Evolutionary conservation across 257 asterid genomes (phyloP), one percentile per base, ranked within the genome.

Genomic region (Coffea canephora): DNA sequence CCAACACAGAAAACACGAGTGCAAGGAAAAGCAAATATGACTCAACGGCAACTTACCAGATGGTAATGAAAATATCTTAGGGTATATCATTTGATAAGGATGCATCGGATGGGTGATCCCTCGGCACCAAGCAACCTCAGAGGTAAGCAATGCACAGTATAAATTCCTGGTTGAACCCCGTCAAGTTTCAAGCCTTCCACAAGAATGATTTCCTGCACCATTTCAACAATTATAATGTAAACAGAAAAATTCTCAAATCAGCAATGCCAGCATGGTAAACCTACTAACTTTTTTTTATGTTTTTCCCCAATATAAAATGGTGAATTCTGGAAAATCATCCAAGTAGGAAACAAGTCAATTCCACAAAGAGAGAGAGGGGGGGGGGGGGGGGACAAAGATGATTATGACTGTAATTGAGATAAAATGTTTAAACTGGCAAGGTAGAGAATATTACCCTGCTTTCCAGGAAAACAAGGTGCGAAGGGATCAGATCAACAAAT

Each of bases 21-120:
- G n/a, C 23, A 55, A 16, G 0, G n/a, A 55, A 4, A 55, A 55
- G n/a, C 62, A 52, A 52, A 52, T 52, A 16, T 18, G 11, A 55
- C n/a, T 55, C 62, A 18, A 21, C 1, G 62, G 23, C n/a, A 7
- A 55, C 23, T 55, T 55, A 55, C 62, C n/a, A 55, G 5, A 18
- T 4, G n/a, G 23, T 18, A 16, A 55, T 55, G 55, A 55, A 55
- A 16, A 55, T 14, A 43, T 62, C 9, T 18, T 61, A 46, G 41
- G 34, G 36, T 12, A 49, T 39, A 79, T 91, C 89, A 93, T 82
- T 91, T 92, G 36, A 92, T 91, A 54, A 96, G 95, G 84, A 96
- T 96, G 88, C 99, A 96, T 83, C 99, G 88, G 13, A 94, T 92
- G 46, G 99, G 99, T 8, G 99, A 96, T 70, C 99, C 99, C 86